Percentiles rank a stretch among this genome's conserved stretches.
Conservation (phyloP, 495 filamentous ascomycete species). For the Penicillium argentinense region DNA sequence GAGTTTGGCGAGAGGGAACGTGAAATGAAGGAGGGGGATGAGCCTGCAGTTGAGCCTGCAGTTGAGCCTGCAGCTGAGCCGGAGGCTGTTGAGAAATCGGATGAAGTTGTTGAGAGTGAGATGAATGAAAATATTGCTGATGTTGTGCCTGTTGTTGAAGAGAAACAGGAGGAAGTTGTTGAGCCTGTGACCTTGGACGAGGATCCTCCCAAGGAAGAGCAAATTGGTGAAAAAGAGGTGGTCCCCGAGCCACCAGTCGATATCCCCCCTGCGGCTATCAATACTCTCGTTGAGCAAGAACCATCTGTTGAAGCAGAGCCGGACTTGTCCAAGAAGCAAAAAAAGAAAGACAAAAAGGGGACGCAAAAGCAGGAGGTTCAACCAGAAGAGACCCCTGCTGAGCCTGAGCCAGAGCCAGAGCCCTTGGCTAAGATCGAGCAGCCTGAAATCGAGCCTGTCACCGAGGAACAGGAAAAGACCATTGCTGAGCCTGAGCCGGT, state of each 20-base stretch:
- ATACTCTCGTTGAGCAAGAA: conserved; percentile 4
- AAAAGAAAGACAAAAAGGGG: conserved; percentile 25
- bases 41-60: background rate
- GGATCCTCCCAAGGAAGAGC: background rate
- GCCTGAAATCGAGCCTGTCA: background rate
- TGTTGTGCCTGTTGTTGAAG: background rate
- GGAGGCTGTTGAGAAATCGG: background rate
- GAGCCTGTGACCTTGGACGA: conserved; percentile 3
- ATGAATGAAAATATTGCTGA: background rate
- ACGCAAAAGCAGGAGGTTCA: conserved; percentile 14
- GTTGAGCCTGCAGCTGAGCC: conserved; percentile 3
- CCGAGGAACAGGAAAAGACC: conserved; percentile 1
- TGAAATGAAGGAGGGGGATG: conserved; percentile 11
- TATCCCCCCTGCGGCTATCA: background rate
- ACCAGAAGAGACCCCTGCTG: background rate
- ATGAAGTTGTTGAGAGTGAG: conserved; percentile 2
- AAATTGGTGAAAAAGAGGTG: conserved; percentile 1
- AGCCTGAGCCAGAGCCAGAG: background rate
- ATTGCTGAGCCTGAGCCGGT: conserved; percentile 4
- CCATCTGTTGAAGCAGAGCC: conserved; percentile 1
- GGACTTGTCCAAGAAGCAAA: conserved; percentile 20
- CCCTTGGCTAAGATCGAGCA: conserved; percentile 4
- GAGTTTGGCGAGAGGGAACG: conserved; percentile 21
- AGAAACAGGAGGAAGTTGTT: conserved; percentile 2
- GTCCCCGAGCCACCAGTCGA: conserved; percentile 12